Evolutionary conservation across 2,329 filamentous ascomycete species (phyloP).

Genomic region (Aureobasidium lini): DNA sequence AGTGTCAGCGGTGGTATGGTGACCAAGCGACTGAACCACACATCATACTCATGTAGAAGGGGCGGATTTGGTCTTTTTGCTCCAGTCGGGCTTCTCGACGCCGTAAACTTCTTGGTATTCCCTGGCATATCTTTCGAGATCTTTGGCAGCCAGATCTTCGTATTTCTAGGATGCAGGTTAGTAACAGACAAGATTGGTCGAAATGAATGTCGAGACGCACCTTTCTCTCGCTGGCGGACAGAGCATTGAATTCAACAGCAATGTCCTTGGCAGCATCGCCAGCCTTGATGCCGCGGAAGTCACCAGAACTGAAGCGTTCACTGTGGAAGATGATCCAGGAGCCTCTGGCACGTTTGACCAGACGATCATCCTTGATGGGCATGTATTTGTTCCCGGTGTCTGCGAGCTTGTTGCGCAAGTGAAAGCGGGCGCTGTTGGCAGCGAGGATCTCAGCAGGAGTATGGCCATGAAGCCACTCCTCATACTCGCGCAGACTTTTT

Average conservation of each 20-base stretch:
- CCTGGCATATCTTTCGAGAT: neutral
- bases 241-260: slow-evolving; percentile 40
- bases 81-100: neutral
- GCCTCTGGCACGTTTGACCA: slow-evolving; percentile 36
- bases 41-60: neutral
- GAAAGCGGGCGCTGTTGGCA: slow-evolving; percentile 51
- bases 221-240: slow-evolving; percentile 42
- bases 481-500: slow-evolving; percentile 37
- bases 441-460: slow-evolving; percentile 50
- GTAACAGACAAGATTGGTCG: neutral
- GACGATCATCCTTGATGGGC: slow-evolving; percentile 44
- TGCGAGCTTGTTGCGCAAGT: slow-evolving; percentile 22
- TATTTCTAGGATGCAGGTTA: neutral
- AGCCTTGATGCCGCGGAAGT: slow-evolving; percentile 41
- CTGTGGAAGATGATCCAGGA: slow-evolving; percentile 38
- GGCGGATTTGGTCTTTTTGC: neutral
- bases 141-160: neutral
- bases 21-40: neutral
- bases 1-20: neutral
- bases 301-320: slow-evolving; percentile 41
- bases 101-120: slow-evolving; percentile 1
- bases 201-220: slow-evolving; percentile 24
- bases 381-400: slow-evolving; percentile 15
- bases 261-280: slow-evolving; percentile 37
- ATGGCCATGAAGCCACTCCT: slow-evolving; percentile 48